Conservation (phyloP, 805 yeast species). For the Spathaspora gorwiae region DNA sequence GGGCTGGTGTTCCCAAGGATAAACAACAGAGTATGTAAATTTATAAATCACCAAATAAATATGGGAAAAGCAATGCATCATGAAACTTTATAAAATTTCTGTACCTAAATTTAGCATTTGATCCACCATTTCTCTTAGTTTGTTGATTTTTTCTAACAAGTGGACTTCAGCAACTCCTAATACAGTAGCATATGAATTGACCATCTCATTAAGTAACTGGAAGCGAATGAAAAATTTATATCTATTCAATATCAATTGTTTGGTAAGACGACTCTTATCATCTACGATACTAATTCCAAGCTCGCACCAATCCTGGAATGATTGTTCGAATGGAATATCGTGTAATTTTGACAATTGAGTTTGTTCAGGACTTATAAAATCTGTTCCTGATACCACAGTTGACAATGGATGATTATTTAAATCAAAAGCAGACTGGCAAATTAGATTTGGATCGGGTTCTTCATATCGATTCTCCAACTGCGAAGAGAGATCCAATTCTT, state of each 20-base stretch:
- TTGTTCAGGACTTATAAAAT: neutral
- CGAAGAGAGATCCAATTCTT: too few species aligned
- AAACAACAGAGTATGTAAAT: conserved; percentile 1
- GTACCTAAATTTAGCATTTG: neutral
- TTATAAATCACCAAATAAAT: too few species aligned
- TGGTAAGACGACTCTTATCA: neutral
- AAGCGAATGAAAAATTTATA: conserved; percentile 1
- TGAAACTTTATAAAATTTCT: neutral
- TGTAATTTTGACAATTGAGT: neutral
- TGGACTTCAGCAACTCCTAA: neutral
- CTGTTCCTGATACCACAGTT: neutral
- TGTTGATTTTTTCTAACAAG: neutral
- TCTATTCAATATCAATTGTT: neutral
- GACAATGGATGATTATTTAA: neutral
- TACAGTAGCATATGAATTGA: neutral
- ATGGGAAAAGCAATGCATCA: neutral
- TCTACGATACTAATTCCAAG: neutral
- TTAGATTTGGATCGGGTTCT: neutral
- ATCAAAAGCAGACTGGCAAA: neutral
- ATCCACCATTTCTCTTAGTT: neutral
- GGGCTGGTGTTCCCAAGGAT: conserved; percentile 68
- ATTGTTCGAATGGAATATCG: neutral
- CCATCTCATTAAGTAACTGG: neutral
- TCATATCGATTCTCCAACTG: too few species aligned
- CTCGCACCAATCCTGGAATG: neutral